Evolutionary conservation across 768 basidiomycete species (phyloP).

Genomic region (Mycena maculata): DNA sequence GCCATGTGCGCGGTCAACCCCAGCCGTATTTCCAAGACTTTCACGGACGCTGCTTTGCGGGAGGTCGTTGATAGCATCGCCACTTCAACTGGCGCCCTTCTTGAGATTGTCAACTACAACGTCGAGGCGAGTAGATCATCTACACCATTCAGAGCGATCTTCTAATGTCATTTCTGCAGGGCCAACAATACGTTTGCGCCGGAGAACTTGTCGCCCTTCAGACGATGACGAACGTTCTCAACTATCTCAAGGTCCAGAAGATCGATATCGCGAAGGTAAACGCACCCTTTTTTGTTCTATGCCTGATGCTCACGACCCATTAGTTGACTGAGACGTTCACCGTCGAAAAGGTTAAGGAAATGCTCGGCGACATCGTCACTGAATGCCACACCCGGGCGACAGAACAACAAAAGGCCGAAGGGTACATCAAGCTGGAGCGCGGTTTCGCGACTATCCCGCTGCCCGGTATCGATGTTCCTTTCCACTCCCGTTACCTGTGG

Average conservation of each 20-base stretch:
- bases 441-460: conserved; percentile 96
- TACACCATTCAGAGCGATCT: neutral
- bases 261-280: conserved; percentile 91
- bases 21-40: conserved; percentile 91
- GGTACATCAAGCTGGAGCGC: conserved; percentile 93
- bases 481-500: conserved; percentile 99
- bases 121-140: conserved; percentile 71
- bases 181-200: conserved; percentile 99
- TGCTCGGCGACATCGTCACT: conserved; percentile 92
- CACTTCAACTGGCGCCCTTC: conserved; percentile 76
- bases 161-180: conserved; percentile 59
- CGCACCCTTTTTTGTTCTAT: neutral
- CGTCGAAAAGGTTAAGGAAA: conserved; percentile 95
- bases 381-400: conserved; percentile 81
- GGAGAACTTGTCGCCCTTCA: conserved; percentile 95
- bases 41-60: conserved; percentile 94
- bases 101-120: conserved; percentile 99
- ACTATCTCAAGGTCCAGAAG: conserved; percentile 96
- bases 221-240: conserved; percentile 94
- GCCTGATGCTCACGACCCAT: conserved; percentile 15
- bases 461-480: conserved; percentile 98
- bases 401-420: conserved; percentile 83
- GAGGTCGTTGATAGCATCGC: conserved; percentile 96
- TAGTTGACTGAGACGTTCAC: conserved; percentile 90
- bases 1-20: conserved; percentile 99